These are phyloP conservation scores for Pyropia yezoensis DNA, from an alignment of 23 red algal species.

Conservation along the genomic window DNA sequence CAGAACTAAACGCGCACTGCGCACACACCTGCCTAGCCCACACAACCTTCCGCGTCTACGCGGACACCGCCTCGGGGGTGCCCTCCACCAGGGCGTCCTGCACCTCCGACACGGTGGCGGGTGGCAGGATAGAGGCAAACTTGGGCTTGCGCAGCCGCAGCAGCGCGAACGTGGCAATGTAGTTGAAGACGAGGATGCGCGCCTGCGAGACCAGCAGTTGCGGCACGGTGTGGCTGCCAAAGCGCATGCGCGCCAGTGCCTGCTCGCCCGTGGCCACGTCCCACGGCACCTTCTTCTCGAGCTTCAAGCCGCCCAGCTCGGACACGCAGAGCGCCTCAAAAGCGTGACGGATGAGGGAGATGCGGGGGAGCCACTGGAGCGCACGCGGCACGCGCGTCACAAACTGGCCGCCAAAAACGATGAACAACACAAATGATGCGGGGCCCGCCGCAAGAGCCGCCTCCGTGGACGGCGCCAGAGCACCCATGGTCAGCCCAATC, in stretches of 20 bases:
- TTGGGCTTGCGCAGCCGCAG: constrained; percentile 42
- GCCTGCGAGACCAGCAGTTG: constrained; percentile 20
- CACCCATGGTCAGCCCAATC: constrained; percentile 62
- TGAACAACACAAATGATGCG: constrained; percentile 63
- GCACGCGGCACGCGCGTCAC: constrained; percentile 58
- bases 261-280: constrained; percentile 60
- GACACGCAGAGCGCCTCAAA: constrained; percentile 72
- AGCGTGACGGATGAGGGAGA: constrained; percentile 75
- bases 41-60: too few species aligned
- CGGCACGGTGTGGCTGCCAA: constrained; percentile 37
- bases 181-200: constrained; percentile 48
- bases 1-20: too few species aligned
- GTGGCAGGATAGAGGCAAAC: constrained; percentile 22
- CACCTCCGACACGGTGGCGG: neutral
- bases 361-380: constrained; percentile 56
- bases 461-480: constrained; percentile 67
- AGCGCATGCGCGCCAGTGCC: constrained; percentile 35
- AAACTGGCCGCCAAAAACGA: constrained; percentile 79
- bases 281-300: constrained; percentile 31
- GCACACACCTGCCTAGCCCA: too few species aligned
- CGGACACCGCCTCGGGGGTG: too few species aligned
- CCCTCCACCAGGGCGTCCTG: too few species aligned
- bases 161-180: constrained; percentile 48
- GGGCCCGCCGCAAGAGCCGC: constrained; percentile 76
- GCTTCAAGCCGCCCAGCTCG: constrained; percentile 61